phyloP scores from a whole-genome alignment of 1,284 basidiomycete genomes.

The Thecaphora frezii region DNA sequence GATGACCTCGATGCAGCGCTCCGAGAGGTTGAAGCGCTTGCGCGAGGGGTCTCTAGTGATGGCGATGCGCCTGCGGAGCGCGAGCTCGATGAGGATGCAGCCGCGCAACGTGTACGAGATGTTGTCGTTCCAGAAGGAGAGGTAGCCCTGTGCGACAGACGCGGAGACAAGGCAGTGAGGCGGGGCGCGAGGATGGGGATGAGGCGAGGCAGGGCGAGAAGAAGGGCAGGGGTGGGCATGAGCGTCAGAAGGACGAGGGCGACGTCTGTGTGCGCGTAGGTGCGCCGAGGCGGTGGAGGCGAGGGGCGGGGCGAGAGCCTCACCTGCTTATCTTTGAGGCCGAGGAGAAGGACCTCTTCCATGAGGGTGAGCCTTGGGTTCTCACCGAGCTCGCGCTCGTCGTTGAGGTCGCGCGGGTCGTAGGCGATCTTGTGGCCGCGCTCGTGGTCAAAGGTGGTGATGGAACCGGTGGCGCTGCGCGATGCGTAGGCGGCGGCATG shows the following conservation, averaged over 20 bases:
- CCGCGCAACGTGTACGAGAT: conserved; percentile 57
- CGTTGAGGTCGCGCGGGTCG: conserved; percentile 86
- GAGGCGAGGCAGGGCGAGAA: too few relatives aligned
- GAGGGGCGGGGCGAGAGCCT: conserved; percentile 30
- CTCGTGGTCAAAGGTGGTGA: conserved; percentile 29
- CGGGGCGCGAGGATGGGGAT: too few relatives aligned
- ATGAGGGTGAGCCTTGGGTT: conserved; percentile 87
- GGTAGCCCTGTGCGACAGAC: conserved; percentile 46
- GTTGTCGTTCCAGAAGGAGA: conserved; percentile 59
- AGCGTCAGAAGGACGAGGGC: too few relatives aligned
- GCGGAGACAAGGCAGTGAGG: too few relatives aligned
- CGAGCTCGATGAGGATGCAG: conserved; percentile 56
- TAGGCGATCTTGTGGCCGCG: conserved; percentile 70
- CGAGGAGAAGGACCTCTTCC: conserved; percentile 92
- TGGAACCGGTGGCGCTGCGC: conserved; percentile 34
- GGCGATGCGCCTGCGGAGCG: conserved; percentile 47
- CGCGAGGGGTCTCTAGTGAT: conserved; percentile 42
- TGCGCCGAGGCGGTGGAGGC: not conserved
- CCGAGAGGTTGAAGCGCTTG: conserved; percentile 27
- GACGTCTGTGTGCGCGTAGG: too few relatives aligned
- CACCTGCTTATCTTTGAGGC: conserved; percentile 85
- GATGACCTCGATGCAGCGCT: conserved; percentile 51
- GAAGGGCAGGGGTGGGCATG: too few relatives aligned
- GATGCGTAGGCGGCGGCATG: conserved; percentile 16
- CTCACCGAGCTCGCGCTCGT: conserved; percentile 72